Evolutionary conservation across 352 stramenopile genomes (phyloP), one percentile per base, ranked within the genome.

Genomic region (Phytophthora cryptogea): DNA sequence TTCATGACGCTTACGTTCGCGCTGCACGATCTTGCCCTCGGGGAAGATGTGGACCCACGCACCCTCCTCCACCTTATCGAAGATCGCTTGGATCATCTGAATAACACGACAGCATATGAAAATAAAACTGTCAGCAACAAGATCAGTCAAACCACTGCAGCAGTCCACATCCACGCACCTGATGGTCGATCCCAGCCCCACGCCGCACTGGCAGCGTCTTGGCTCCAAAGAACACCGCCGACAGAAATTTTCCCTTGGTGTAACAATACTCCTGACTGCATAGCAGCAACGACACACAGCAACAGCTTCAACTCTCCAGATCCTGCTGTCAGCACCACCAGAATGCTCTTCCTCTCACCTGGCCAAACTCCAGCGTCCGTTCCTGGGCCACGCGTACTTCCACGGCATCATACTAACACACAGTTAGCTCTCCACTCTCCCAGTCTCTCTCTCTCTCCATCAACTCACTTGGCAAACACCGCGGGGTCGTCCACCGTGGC

Each of bases 11-110:
- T 42, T 59, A 94, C 85, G 26, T 44, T 80, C 72, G 35, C 66
- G 39, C 63, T 94, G 86, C 6, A 83, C 79, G 56, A 94, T 92
- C 54, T 92, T 90, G 50, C 88, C 88, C 71, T 96, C 88, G 0
- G 88, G 88, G 51, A 94, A 96, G 53, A 96, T 87, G 63, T 96
- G 88, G 4, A 96, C 80, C 88, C 88, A 96, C 14, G 83, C 54
- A 11, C 88, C 88, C 8, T 81, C 49, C 45, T 92, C 72, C 16
- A 92, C 76, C 51, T 92, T 90, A 39, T 96, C 65, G 45, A 93
- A 94, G 46, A 96, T 76, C 9, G 76, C 62, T 51, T 77, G 63
- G 1, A 96, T 66, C 78, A 94, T 92, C 74, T 91, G 20, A 23
- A 23, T 23, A 23, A 27, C 13, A 52, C 2, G 33, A 5, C 10